These are phyloP conservation scores for Colletotrichum chrysophilum DNA, from an alignment of 2,329 filamentous ascomycete genomes.

Conservation along the genomic window DNA sequence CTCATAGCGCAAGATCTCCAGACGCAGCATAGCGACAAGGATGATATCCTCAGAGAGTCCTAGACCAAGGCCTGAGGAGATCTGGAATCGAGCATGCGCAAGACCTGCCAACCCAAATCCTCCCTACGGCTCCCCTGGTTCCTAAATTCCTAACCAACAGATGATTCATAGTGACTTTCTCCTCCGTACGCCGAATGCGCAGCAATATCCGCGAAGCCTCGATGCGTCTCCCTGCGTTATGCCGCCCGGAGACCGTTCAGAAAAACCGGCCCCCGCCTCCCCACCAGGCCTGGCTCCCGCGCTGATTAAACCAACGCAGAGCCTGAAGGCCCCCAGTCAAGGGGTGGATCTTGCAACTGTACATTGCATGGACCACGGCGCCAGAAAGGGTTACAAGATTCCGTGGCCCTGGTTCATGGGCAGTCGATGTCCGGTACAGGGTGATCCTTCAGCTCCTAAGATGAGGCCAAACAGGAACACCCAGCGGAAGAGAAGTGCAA, in stretches of 20 bases:
- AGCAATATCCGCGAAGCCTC: background rate
- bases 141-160: background rate
- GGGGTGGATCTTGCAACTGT: background rate
- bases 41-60: background rate
- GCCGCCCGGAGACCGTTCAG: background rate
- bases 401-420: conserved; percentile 18
- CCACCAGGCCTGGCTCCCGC: background rate
- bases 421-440: background rate
- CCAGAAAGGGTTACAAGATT: background rate
- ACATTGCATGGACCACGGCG: conserved; percentile 3
- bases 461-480: background rate
- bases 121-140: background rate
- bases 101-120: background rate
- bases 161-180: background rate
- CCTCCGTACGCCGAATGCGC: background rate
- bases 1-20: background rate
- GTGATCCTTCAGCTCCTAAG: background rate
- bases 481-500: background rate
- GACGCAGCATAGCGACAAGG: background rate
- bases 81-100: background rate
- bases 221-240: background rate
- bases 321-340: background rate
- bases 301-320: background rate
- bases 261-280: background rate
- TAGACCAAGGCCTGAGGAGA: background rate